Evolutionary conservation across 2,329 filamentous ascomycete genomes (phyloP).

Genomic region (Aspergillus sp.): DNA sequence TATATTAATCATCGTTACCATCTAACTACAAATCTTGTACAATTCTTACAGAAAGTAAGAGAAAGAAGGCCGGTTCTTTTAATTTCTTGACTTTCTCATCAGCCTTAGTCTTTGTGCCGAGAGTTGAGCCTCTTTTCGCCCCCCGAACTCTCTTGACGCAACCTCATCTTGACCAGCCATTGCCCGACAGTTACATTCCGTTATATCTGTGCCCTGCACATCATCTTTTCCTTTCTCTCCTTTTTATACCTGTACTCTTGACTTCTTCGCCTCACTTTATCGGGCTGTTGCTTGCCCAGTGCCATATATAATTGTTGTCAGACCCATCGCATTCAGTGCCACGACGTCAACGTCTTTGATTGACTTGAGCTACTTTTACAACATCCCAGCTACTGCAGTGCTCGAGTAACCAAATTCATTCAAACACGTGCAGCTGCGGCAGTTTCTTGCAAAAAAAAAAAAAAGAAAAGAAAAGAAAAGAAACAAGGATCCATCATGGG

Average conservation of each 20-base stretch:
- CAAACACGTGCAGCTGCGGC: not conserved
- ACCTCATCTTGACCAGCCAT: too few species aligned
- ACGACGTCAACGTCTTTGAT: too few species aligned
- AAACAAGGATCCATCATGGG: slow-evolving; percentile 17
- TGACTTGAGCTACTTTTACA: too few species aligned
- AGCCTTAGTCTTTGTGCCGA: not conserved
- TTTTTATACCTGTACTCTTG: not conserved
- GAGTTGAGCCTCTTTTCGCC: not conserved
- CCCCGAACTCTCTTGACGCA: not conserved
- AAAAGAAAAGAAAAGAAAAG: not conserved
- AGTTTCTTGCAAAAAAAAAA: not conserved
- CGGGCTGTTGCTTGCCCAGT: too few species aligned
- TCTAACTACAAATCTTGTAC: not conserved
- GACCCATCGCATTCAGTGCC: too few species aligned
- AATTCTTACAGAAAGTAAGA: not conserved
- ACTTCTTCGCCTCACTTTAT: too few species aligned
- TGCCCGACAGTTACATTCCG: not conserved
- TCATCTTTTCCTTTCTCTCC: not conserved
- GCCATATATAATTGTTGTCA: too few species aligned
- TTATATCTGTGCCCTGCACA: not conserved
- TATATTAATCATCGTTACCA: not conserved
- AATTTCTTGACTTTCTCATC: not conserved
- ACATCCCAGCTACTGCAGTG: too few species aligned
- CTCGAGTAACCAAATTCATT: too few species aligned
- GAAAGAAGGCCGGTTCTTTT: not conserved